A percentile compares a stretch with the other conserved stretches of the same genome.
Evolutionary conservation across 371 early-diverging fungal genomes (phyloP).

Genomic region (Ecytonucleospora hepatopenaei): DNA sequence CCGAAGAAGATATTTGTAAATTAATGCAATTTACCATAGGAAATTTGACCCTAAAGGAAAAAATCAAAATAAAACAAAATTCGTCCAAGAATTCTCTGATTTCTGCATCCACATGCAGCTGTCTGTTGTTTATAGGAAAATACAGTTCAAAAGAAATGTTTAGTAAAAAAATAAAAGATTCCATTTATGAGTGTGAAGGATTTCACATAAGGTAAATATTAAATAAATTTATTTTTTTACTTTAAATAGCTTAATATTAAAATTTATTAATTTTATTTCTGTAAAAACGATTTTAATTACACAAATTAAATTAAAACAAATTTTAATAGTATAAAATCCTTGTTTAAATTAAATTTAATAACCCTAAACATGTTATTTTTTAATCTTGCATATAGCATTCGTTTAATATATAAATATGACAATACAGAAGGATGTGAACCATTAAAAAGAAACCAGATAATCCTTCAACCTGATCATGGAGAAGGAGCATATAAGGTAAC

Average conservation of each 20-base stretch:
- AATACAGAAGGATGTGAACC: too few relatives aligned
- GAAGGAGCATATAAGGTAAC: too few relatives aligned
- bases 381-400: too few relatives aligned
- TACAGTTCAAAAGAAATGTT: slow-evolving; percentile 21
- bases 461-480: too few relatives aligned
- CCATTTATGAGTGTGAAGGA: slow-evolving; percentile 32
- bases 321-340: too few relatives aligned
- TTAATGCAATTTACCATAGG: slow-evolving; percentile 29
- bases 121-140: slow-evolving; percentile 20
- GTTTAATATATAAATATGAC: too few relatives aligned
- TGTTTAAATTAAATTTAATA: too few relatives aligned
- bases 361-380: too few relatives aligned
- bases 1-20: slow-evolving; percentile 8
- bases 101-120: slow-evolving; percentile 28
- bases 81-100: slow-evolving; percentile 4
- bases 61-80: slow-evolving; percentile 17
- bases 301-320: too few relatives aligned
- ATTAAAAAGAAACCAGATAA: too few relatives aligned
- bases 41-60: not conserved
- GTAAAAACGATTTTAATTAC: not conserved
- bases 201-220: slow-evolving; percentile 30
- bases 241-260: not conserved
- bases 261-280: not conserved
- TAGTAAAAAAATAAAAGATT: slow-evolving; percentile 15
- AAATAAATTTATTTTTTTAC: slow-evolving; percentile 6